phyloP scores from a whole-genome alignment of 306 rosid genomes.

The Quercus mongolica region DNA sequence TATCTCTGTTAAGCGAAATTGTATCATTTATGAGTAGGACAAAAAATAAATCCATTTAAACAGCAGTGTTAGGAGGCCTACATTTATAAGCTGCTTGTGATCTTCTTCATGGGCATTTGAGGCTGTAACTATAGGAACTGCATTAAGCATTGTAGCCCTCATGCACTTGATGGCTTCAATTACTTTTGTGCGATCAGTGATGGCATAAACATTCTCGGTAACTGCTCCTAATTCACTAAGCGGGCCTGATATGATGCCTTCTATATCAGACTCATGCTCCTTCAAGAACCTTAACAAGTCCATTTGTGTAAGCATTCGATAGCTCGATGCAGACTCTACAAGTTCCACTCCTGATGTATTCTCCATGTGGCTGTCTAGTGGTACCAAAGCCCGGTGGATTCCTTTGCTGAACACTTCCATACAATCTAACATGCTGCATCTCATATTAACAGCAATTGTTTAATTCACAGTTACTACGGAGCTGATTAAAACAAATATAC shows the following conservation, averaged over 20 bases:
- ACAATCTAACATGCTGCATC: slow-evolving; percentile 65
- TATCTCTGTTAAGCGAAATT: no score
- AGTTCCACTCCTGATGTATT: slow-evolving; percentile 63
- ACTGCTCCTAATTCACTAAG: slow-evolving; percentile 52
- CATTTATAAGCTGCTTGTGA: slow-evolving; percentile 61
- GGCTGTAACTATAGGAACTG: slow-evolving; percentile 69
- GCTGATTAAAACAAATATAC: not conserved
- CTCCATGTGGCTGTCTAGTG: slow-evolving; percentile 50
- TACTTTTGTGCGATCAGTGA: slow-evolving; percentile 62
- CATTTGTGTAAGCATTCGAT: slow-evolving; percentile 78
- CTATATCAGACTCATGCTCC: slow-evolving; percentile 29
- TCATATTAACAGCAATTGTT: not conserved
- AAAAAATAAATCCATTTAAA: not conserved
- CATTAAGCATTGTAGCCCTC: slow-evolving; percentile 56
- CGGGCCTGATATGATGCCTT: slow-evolving; percentile 20
- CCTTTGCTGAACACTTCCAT: slow-evolving; percentile 96
- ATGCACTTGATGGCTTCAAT: slow-evolving; percentile 69
- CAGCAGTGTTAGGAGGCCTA: slow-evolving; percentile 9
- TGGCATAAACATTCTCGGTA: slow-evolving; percentile 55
- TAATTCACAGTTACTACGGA: not conserved
- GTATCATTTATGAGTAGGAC: no score
- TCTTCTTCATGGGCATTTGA: slow-evolving; percentile 33
- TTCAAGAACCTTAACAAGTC: slow-evolving; percentile 64
- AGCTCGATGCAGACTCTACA: slow-evolving; percentile 62
- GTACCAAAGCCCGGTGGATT: slow-evolving; percentile 78